Evolutionary conservation across 108 stramenopile species (phyloP).

Genomic region (Skeletonema marinoi): DNA sequence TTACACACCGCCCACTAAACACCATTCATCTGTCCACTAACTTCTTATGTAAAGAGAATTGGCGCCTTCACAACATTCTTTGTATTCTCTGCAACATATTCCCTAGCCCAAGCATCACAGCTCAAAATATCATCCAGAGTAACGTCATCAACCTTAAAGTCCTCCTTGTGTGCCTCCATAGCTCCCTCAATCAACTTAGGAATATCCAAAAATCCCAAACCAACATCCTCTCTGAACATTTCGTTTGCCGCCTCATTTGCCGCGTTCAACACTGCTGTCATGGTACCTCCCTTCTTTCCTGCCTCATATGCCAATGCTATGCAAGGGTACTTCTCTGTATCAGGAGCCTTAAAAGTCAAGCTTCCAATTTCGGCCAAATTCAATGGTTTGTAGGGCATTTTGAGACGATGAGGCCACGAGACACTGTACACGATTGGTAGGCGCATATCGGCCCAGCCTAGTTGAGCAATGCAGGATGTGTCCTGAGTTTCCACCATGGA

Average conservation of each 20-base stretch:
- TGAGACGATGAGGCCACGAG: constrained; percentile 94
- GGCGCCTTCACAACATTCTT: constrained; percentile 44
- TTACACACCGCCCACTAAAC: not conserved
- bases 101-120: constrained; percentile 90
- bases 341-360: constrained; percentile 91
- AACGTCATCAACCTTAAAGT: constrained; percentile 75
- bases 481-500: constrained; percentile 96
- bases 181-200: constrained; percentile 90
- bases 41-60: not conserved
- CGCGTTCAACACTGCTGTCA: constrained; percentile 96
- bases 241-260: constrained; percentile 97
- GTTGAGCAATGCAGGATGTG: constrained; percentile 93
- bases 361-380: constrained; percentile 79
- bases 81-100: constrained; percentile 70
- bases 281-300: constrained; percentile 91
- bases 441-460: constrained; percentile 98
- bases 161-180: constrained; percentile 95
- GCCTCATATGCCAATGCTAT: constrained; percentile 93
- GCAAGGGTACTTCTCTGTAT: constrained; percentile 94
- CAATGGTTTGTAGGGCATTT: constrained; percentile 91
- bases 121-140: constrained; percentile 92
- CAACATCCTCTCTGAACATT: constrained; percentile 90
- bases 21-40: not conserved
- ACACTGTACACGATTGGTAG: constrained; percentile 94
- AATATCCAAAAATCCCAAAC: constrained; percentile 92